These are phyloP conservation scores for Seminavis robusta DNA, from an alignment of 108 stramenopile genomes.

Conservation along the genomic window DNA sequence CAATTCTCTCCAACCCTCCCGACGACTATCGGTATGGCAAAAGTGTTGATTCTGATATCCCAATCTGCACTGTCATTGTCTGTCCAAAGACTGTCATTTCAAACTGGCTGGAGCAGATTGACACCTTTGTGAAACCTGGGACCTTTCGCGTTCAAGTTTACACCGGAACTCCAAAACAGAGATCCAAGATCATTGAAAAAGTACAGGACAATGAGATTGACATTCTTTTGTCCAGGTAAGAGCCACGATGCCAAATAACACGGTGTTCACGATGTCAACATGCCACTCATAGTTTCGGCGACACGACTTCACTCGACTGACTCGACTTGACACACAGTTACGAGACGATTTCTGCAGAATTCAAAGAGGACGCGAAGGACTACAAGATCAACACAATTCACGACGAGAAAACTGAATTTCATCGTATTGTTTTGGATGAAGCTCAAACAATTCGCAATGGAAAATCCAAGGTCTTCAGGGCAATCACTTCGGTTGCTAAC, in stretches of 20 bases:
- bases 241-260: conserved; percentile 29
- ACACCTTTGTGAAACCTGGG: conserved; percentile 26
- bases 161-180: conserved; percentile 43
- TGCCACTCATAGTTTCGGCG: no score
- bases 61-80: conserved; percentile 48
- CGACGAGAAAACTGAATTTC: conserved; percentile 44
- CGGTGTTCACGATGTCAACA: background rate
- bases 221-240: conserved; percentile 48
- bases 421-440: conserved; percentile 56
- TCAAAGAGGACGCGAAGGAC: conserved; percentile 22
- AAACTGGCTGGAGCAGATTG: conserved; percentile 57
- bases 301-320: no score
- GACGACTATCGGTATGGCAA: conserved; percentile 1
- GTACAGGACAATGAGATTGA: conserved; percentile 28
- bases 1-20: conserved; percentile 47
- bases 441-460: conserved; percentile 12
- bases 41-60: background rate
- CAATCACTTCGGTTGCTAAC: conserved; percentile 32
- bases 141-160: conserved; percentile 35
- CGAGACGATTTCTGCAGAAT: background rate
- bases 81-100: conserved; percentile 62
- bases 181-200: conserved; percentile 21
- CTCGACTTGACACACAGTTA: background rate
- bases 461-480: background rate
- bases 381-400: conserved; percentile 18